Evolutionary conservation across 441 rosid genomes (phyloP), one percentile per base, ranked within the genome.

Genomic region (Gossypium davidsonii): DNA sequence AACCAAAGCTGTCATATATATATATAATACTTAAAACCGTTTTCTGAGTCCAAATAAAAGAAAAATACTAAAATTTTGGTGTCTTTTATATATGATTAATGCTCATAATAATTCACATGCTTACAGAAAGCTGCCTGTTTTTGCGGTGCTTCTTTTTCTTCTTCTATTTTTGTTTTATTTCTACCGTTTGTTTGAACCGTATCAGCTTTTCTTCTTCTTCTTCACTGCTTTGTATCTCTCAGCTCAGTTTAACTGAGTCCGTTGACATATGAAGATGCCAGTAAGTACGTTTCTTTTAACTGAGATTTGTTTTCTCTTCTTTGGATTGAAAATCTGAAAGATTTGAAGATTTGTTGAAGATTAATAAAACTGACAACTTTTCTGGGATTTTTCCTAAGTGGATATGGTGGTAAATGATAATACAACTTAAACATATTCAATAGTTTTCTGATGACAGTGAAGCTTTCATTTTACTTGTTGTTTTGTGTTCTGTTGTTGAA

Each of bases 201-300:
- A 69, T 62, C 78, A 67, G 79, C 69, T 66, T 70, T 21, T 21
- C 23, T 59, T 28, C 23, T 59, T 28, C 76, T 48, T 67, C 71
- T 49, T 67, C 55, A 46, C 39, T 66, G 3, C 55, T 68, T 78
- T 39, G 69, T 37, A 66, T 75, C 53, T 66, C 48, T 72, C 18
- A 14, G 12, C 70, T 68, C 34, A 52, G 5, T 68, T 72, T 64
- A 48, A 60, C 80, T 67, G 83, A 75, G 76, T 80, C 76, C 70
- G 55, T 72, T 78, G 81, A 83, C 82, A 74, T 83, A 91, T 81
- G 96, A 90, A 91, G 97, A 89, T 90, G 96, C 96, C 91, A 91
- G 98, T 94, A 94, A 91, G 97, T 94, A 92, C 90, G 97, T 89
- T 86, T 84, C 84, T 73, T 71, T 77, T 74, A 68, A 74, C 42